Conservation (phyloP, 1,284 basidiomycete species). For the Trichosporon sp. region DNA sequence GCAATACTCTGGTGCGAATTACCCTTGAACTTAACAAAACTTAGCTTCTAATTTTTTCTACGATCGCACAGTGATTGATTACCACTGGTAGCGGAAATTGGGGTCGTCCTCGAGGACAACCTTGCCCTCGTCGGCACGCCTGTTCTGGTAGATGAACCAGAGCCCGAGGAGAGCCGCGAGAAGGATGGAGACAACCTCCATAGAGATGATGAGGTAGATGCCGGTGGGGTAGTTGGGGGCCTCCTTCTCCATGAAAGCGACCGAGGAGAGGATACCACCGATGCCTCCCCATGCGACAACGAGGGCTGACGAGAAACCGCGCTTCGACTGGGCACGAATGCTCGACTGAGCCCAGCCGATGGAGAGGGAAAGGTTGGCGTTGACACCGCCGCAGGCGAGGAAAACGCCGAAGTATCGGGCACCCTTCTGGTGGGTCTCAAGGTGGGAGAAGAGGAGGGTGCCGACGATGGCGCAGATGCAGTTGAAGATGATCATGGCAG, state of each 20-base stretch:
- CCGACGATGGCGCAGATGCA: slow-evolving; percentile 12
- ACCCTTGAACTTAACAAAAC: not conserved
- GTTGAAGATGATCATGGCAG: slow-evolving; percentile 15
- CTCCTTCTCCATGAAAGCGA: slow-evolving; percentile 30
- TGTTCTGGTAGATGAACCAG: slow-evolving; percentile 15
- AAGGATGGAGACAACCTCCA: slow-evolving; percentile 26
- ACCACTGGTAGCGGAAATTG: slow-evolving; percentile 16
- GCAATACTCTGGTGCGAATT: not conserved
- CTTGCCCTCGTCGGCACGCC: slow-evolving; percentile 14
- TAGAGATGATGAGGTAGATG: slow-evolving; percentile 26
- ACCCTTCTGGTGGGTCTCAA: slow-evolving; percentile 18
- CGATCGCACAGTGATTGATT: not conserved
- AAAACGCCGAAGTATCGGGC: slow-evolving; percentile 48
- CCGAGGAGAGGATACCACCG: slow-evolving; percentile 50
- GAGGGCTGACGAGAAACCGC: slow-evolving; percentile 41
- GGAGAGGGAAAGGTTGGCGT: slow-evolving; percentile 36
- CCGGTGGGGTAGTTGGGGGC: slow-evolving; percentile 27
- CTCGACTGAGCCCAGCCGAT: slow-evolving; percentile 46
- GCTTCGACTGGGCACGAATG: slow-evolving; percentile 48
- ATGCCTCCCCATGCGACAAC: slow-evolving; percentile 48
- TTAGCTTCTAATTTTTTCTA: not conserved
- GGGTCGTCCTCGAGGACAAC: slow-evolving; percentile 12
- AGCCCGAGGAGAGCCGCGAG: slow-evolving; percentile 18
- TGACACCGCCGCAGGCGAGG: slow-evolving; percentile 43
- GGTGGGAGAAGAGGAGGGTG: slow-evolving; percentile 19